phyloP scores from a whole-genome alignment of 1,139 yeast species.

The Suhomyces choctaworum region DNA sequence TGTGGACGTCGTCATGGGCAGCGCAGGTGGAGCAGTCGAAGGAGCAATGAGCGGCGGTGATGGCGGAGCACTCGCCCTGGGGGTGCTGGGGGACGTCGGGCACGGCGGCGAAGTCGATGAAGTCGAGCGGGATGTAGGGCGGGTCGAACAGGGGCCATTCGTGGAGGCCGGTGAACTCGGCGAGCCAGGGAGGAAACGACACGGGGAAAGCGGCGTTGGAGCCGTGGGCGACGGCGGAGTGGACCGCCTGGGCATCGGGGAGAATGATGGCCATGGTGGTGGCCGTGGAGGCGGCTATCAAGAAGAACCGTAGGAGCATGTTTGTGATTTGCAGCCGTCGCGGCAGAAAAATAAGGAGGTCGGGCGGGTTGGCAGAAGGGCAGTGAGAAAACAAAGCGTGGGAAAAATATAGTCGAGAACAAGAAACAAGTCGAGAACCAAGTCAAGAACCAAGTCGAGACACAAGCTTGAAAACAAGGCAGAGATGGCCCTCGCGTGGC shows the following conservation, averaged over 20 bases:
- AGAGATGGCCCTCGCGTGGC: too few species aligned
- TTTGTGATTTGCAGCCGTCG: too few species aligned
- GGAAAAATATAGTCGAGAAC: too few species aligned
- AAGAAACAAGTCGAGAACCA: too few species aligned
- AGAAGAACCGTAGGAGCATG: too few species aligned
- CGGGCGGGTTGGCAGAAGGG: too few species aligned
- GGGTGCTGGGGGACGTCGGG: slow-evolving; percentile 51
- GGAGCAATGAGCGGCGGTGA: slow-evolving; percentile 54
- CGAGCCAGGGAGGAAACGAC: slow-evolving; percentile 80
- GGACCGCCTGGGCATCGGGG: not conserved
- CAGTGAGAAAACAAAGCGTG: too few species aligned
- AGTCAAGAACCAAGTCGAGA: too few species aligned
- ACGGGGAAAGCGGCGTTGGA: slow-evolving; percentile 1
- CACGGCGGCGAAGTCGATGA: slow-evolving; percentile 56
- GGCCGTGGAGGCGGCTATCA: too few species aligned
- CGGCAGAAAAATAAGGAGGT: too few species aligned
- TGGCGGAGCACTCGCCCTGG: slow-evolving; percentile 58
- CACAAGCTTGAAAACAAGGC: too few species aligned
- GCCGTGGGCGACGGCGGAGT: slow-evolving; percentile 1
- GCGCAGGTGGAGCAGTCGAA: slow-evolving; percentile 86
- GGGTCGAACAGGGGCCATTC: slow-evolving; percentile 88
- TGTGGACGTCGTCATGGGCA: slow-evolving; percentile 71
- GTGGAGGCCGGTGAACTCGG: slow-evolving; percentile 66
- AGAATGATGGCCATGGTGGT: too few species aligned
- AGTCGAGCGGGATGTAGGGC: slow-evolving; percentile 80